These are phyloP conservation scores for Arctium lappa DNA, from an alignment of 129 eudicot genomes.

Conservation along the genomic window DNA sequence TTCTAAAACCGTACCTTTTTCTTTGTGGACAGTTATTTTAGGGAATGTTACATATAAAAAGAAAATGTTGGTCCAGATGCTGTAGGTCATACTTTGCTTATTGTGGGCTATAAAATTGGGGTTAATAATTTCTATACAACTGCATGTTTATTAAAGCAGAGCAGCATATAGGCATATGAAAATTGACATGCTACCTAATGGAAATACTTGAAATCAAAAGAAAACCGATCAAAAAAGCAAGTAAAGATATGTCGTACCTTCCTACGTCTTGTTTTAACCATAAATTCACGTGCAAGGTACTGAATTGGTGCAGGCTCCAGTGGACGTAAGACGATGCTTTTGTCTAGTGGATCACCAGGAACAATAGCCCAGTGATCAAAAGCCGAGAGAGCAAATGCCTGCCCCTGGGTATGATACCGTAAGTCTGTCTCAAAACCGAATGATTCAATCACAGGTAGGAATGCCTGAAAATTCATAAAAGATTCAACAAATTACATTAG, in stretches of 20 bases:
- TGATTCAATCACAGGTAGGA: conserved; percentile 92
- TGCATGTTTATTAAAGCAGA: neutral
- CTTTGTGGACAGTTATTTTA: neutral
- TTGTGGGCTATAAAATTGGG: neutral
- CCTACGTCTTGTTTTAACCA: conserved; percentile 98
- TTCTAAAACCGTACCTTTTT: neutral
- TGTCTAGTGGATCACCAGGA: conserved; percentile 97
- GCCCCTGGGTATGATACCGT: conserved; percentile 97
- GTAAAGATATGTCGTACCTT: conserved; percentile 49
- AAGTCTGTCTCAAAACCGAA: conserved; percentile 97
- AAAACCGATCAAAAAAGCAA: neutral
- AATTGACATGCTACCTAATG: neutral
- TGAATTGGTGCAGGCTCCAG: conserved; percentile 97
- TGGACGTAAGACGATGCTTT: conserved; percentile 81
- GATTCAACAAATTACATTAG: conserved; percentile 1
- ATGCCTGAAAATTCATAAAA: conserved; percentile 51
- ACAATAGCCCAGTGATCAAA: conserved; percentile 99
- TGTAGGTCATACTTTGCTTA: neutral
- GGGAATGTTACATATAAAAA: neutral
- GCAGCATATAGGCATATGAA: neutral
- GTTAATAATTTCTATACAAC: neutral
- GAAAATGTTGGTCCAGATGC: neutral
- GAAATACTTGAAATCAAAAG: neutral
- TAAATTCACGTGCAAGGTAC: conserved; percentile 93
- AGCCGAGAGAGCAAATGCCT: conserved; percentile 79